These are phyloP conservation scores for Theileria parva DNA, from an alignment of 169 alveolate genomes.

Conservation along the genomic window DNA sequence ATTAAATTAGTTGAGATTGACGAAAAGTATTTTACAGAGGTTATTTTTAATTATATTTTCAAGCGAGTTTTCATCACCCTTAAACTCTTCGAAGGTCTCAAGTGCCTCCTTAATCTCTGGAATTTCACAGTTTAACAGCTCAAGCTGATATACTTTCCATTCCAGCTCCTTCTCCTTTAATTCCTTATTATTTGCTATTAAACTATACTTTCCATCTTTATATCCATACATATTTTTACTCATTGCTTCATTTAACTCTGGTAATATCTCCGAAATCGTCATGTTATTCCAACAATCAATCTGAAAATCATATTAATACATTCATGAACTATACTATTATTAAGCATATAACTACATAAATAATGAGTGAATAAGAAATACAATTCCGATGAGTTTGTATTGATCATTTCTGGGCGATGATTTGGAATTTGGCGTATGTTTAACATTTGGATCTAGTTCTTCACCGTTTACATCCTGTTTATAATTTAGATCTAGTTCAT, in stretches of 20 bases:
- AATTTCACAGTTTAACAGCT: slow-evolving; percentile 49
- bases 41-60: slow-evolving; percentile 3
- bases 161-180: slow-evolving; percentile 18
- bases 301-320: neutral
- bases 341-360: neutral
- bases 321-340: neutral
- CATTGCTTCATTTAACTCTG: slow-evolving; percentile 25
- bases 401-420: neutral
- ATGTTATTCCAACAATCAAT: slow-evolving; percentile 45
- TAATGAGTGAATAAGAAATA: neutral
- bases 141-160: slow-evolving; percentile 62
- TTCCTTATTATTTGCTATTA: slow-evolving; percentile 4
- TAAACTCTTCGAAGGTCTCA: neutral
- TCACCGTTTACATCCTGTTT: neutral
- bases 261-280: slow-evolving; percentile 41
- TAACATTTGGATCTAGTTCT: neutral
- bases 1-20: neutral
- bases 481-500: neutral
- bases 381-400: slow-evolving; percentile 20
- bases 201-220: neutral
- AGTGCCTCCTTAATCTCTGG: slow-evolving; percentile 57
- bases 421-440: neutral
- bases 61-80: neutral
- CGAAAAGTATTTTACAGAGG: slow-evolving; percentile 48
- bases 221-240: slow-evolving; percentile 4